Conservation (phyloP, 2,329 filamentous ascomycete genomes). For the Trichoderma pleuroti region DNA sequence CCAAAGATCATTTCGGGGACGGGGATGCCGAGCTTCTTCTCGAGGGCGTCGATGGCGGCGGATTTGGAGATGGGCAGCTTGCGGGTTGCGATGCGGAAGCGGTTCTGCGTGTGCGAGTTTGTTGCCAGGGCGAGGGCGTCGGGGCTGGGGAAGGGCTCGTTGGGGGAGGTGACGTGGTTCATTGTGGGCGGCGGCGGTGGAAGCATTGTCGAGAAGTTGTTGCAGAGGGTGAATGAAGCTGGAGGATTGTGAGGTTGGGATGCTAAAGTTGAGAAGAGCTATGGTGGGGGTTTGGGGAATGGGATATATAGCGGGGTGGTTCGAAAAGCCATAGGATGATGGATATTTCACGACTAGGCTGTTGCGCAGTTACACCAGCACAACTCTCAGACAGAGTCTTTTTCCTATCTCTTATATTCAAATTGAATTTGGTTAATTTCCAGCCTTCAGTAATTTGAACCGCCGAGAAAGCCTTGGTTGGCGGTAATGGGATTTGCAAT, state of each 20-base stretch:
- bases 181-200: conserved; percentile 26
- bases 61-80: conserved; percentile 95
- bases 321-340: background rate
- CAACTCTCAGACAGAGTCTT: background rate
- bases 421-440: background rate
- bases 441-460: background rate
- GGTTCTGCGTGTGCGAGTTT: conserved; percentile 53
- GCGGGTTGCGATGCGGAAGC: conserved; percentile 74
- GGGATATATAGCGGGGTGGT: background rate
- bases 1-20: conserved; percentile 99
- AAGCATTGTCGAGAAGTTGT: background rate
- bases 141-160: conserved; percentile 55
- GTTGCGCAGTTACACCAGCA: background rate
- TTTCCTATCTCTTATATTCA: background rate
- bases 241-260: background rate
- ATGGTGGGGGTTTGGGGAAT: background rate
- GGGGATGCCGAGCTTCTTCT: conserved; percentile 73
- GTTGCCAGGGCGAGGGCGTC: conserved; percentile 52
- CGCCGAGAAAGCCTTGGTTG: background rate
- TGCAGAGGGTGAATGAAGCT: background rate
- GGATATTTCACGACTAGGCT: background rate
- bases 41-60: conserved; percentile 83
- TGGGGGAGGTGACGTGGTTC: conserved; percentile 40
- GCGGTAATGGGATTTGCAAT: background rate
- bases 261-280: background rate